Evolutionary conservation across 1,284 basidiomycete species (phyloP), one percentile per base, ranked within the genome.

Genomic region (Marasmius tenuissimus): DNA sequence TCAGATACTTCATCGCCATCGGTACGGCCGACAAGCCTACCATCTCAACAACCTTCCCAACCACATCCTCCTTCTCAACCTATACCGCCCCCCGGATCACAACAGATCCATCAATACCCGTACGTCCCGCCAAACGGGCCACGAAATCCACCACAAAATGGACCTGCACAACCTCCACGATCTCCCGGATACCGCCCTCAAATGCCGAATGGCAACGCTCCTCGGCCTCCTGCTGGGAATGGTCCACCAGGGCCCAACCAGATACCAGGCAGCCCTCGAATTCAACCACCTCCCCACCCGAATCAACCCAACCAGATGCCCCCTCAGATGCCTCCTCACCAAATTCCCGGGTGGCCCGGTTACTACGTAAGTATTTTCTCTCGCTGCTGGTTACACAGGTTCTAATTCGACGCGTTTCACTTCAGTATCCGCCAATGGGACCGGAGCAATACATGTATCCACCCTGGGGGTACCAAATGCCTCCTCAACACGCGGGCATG

Each of bases 181-280:
- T 91, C 89, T 35, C 89, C 89, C 35, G 81, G 81, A 45, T 89
- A 85, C 72, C 66, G 81, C 55, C 84, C 88, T 9, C 81, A 83
- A 57, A 80, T 87, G 72, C 75, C 82, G 7, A 92, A 91, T 68
- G 88, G 87, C 48, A 77, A 75, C 61, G 83, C 81, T 42, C 78
- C 82, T 55, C 83, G 88, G 61, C 82, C 85, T 58, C 79, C 83
- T 64, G 76, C 78, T 58, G 81, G 81, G 34, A 83, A 78, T 69
- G 82, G 77, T 57, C 79, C 81, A 4, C 76, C 81, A 55, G 80
- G 78, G 18, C 81, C 83, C 27, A 74, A 80, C 6, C 72, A 75
- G 52, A 73, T 80, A 65, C 74, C 81, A 75, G 78, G 85, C 35
- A 90, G 88, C 71, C 89, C 89, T 35, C 83, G 88, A 57, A 73